phyloP scores from a whole-genome alignment of 129 eudicot genomes.

The Apium graveolens region DNA sequence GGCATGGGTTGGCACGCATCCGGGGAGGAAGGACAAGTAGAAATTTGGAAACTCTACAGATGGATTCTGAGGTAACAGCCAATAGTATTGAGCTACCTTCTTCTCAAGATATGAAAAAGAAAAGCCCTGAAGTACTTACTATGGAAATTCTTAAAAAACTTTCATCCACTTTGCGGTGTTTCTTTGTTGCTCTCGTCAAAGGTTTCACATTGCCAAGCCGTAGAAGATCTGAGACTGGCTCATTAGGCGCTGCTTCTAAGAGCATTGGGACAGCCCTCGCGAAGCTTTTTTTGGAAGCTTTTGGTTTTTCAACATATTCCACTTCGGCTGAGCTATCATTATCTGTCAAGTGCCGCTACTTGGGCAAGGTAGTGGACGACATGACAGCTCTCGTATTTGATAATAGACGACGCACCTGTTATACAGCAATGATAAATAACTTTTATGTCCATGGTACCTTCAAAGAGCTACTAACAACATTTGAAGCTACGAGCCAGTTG shows the following conservation, averaged over 20 bases:
- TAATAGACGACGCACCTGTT: conserved; percentile 68
- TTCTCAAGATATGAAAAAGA: conserved; percentile 56
- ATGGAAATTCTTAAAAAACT: conserved; percentile 68
- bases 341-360: conserved; percentile 87
- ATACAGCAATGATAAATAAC: conserved; percentile 73
- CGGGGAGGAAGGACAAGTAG: conserved; percentile 84
- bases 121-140: conserved; percentile 65
- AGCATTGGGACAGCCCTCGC: conserved; percentile 84
- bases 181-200: conserved; percentile 77
- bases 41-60: conserved; percentile 73
- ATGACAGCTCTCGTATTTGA: conserved; percentile 75
- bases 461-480: conserved; percentile 85
- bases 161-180: conserved; percentile 70
- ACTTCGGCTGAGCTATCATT: conserved; percentile 35
- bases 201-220: conserved; percentile 83
- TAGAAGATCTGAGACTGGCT: conserved; percentile 78
- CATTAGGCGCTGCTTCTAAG: conserved; percentile 79
- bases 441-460: conserved; percentile 94
- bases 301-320: conserved; percentile 66
- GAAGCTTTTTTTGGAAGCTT: conserved; percentile 74
- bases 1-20: conserved; percentile 84
- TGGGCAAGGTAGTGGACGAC: conserved; percentile 92
- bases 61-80: conserved; percentile 61
- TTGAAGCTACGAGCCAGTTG: conserved; percentile 98
- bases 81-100: conserved; percentile 40